These are phyloP conservation scores for Apostasia ramifera DNA, from an alignment of 106 monocot genomes.

Conservation along the genomic window DNA sequence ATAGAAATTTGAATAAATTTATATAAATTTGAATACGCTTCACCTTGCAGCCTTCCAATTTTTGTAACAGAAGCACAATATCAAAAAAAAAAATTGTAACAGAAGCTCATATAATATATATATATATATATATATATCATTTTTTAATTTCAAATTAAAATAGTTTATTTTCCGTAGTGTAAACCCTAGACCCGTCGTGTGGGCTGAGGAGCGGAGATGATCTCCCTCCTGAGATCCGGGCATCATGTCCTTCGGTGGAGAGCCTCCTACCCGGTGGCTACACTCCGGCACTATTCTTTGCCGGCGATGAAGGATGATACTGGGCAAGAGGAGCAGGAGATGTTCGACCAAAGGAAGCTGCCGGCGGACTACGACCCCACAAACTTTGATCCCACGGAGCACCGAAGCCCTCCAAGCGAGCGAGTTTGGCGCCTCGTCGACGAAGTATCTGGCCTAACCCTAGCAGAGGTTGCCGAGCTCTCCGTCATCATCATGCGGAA, in stretches of 20 bases:
- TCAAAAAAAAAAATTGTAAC: no score
- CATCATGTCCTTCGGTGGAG: constrained; percentile 5
- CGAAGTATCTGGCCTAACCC: constrained; percentile 72
- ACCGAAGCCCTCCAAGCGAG: constrained; percentile 53
- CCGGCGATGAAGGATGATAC: constrained; percentile 1
- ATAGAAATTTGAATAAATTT: no score
- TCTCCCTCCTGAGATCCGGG: constrained; percentile 19
- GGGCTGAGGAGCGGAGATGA: constrained; percentile 15
- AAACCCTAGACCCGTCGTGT: background rate
- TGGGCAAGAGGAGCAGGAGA: constrained; percentile 26
- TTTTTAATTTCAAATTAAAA: no score
- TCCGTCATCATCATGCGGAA: constrained; percentile 47
- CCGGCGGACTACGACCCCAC: constrained; percentile 78
- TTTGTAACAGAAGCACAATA: no score
- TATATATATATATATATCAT: no score
- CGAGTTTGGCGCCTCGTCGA: constrained; percentile 96
- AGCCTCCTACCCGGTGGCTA: background rate
- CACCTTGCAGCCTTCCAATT: no score
- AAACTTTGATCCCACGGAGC: constrained; percentile 68
- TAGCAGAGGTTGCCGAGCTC: constrained; percentile 64
- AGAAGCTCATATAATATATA: no score
- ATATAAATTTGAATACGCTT: no score
- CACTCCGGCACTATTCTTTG: constrained; percentile 8
- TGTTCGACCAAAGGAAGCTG: constrained; percentile 67
- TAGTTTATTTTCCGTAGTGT: no score